Percentiles rank a stretch among this genome's conserved stretches.
Evolutionary conservation across 164 flowering plant species (phyloP).

Genomic region (Stephania japonica): DNA sequence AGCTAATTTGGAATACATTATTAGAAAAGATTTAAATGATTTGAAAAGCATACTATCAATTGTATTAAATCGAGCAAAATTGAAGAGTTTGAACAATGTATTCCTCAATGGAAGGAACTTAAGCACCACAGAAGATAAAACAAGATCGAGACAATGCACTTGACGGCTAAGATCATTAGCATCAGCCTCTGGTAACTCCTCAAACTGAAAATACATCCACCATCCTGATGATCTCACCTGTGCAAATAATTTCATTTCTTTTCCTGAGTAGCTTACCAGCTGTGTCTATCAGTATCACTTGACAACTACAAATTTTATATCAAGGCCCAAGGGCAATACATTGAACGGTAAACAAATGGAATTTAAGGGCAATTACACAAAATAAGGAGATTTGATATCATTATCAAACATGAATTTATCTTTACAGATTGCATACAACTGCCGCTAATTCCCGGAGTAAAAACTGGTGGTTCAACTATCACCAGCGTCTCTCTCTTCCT

Average conservation of each 20-base stretch:
- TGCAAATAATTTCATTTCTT: neutral
- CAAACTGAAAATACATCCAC: neutral
- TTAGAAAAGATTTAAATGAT: no score
- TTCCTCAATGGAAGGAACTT: no score
- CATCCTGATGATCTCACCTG: neutral
- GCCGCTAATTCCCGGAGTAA: neutral
- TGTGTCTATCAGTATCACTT: neutral
- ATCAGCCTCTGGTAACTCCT: neutral
- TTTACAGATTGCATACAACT: neutral
- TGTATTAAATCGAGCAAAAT: no score
- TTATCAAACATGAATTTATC: neutral
- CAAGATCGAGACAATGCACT: no score
- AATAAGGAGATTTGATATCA: neutral
- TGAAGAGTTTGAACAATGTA: no score
- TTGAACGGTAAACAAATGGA: neutral
- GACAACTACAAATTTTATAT: neutral
- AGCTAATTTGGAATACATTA: no score
- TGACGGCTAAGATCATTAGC: neutral
- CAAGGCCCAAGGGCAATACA: neutral
- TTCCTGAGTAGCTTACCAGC: neutral
- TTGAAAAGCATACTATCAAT: no score
- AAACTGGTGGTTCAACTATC: conserved; percentile 16
- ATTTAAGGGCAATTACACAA: neutral
- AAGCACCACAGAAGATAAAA: no score
- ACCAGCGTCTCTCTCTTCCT: conserved; percentile 53